Evolutionary conservation across 225 moss, liverwort and hornwort genomes (phyloP).

Genomic region (Marchantia paleacea): DNA sequence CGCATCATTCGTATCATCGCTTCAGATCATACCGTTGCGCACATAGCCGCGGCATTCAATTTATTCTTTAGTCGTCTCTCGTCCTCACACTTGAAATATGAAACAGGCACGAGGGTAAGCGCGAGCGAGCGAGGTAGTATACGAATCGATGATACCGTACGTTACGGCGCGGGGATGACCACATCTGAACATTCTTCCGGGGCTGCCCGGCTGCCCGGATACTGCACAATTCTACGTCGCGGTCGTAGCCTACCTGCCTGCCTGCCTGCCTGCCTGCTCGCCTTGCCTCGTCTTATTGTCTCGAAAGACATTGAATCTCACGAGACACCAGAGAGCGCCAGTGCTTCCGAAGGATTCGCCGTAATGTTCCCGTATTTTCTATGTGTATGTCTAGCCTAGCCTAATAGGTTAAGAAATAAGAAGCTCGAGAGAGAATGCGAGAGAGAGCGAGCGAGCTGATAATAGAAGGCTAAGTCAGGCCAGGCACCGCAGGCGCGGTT

Average conservation of each 20-base stretch:
- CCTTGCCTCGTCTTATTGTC: neutral
- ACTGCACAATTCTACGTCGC: neutral
- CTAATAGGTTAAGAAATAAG: neutral
- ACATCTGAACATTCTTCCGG: neutral
- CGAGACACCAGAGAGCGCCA: neutral
- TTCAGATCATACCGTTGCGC: neutral
- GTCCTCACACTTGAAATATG: neutral
- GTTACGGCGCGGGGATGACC: neutral
- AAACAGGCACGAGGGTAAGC: neutral
- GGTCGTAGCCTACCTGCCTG: too few relatives aligned
- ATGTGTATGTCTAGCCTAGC: neutral
- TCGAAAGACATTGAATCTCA: neutral
- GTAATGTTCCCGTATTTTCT: neutral
- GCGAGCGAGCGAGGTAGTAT: neutral
- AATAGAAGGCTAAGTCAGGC: neutral
- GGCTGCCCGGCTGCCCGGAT: constrained; percentile 9
- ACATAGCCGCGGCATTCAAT: neutral
- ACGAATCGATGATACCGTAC: constrained; percentile 2
- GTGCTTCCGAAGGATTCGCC: constrained; percentile 5
- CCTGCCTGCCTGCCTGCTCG: too few relatives aligned
- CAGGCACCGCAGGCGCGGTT: too few relatives aligned
- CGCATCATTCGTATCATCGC: too few relatives aligned
- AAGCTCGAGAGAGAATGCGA: neutral
- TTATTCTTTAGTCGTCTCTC: neutral
- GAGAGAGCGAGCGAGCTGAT: neutral